Evolutionary conservation across 768 basidiomycete genomes (phyloP).

Genomic region (Hortiboletus flavorubellus): DNA sequence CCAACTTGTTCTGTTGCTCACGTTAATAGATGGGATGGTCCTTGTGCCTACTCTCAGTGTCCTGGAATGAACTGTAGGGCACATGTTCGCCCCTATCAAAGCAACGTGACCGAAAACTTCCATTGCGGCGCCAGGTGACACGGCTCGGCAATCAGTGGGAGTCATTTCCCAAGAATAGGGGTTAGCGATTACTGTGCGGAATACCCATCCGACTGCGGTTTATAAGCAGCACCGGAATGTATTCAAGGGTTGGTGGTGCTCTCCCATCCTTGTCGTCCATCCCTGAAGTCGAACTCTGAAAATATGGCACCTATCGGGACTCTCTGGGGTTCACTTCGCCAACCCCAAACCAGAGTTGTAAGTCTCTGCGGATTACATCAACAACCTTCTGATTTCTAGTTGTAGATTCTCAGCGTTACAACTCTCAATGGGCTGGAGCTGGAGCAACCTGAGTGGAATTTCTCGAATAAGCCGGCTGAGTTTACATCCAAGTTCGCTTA

Average conservation of each 20-base stretch:
- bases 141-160: too few species aligned
- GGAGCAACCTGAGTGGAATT: background rate
- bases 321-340: conserved; percentile 10
- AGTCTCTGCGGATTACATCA: background rate
- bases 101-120: too few species aligned
- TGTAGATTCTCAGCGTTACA: conserved; percentile 16
- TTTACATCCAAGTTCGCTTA: conserved; percentile 15
- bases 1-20: too few species aligned
- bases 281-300: background rate
- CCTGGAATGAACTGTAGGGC: too few species aligned
- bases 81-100: too few species aligned
- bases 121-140: too few species aligned
- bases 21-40: too few species aligned
- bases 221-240: too few species aligned
- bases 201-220: too few species aligned
- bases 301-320: conserved; percentile 19
- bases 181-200: too few species aligned
- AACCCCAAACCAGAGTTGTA: conserved; percentile 18
- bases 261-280: background rate
- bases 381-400: background rate
- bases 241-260: background rate
- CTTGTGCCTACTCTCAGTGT: too few species aligned
- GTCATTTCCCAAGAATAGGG: too few species aligned
- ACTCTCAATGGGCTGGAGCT: conserved; percentile 16
- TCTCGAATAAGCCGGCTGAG: conserved; percentile 10